These are phyloP conservation scores for Penicillium sp. DNA, from an alignment of 2,329 filamentous ascomycete species.

Conservation along the genomic window DNA sequence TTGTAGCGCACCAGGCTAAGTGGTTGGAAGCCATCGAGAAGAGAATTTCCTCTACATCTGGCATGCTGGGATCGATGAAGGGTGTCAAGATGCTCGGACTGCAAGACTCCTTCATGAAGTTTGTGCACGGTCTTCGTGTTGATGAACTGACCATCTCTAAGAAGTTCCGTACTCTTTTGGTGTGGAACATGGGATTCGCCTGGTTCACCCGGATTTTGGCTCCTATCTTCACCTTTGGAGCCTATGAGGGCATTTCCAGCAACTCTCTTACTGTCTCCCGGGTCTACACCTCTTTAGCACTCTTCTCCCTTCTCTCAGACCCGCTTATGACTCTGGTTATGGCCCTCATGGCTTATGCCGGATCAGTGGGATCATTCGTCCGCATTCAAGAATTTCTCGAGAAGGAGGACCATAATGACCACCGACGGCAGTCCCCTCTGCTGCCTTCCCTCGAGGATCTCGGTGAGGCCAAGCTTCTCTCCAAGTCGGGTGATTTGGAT, in stretches of 20 bases:
- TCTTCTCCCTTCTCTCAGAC: conserved; percentile 49
- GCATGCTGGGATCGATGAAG: conserved; percentile 53
- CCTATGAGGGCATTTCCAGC: conserved; percentile 44
- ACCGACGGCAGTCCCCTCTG: conserved; percentile 12
- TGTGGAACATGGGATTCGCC: conserved; percentile 43
- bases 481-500: conserved; percentile 25
- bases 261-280: conserved; percentile 43
- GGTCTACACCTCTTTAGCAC: conserved; percentile 49
- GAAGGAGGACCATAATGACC: conserved; percentile 32
- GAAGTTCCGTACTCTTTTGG: conserved; percentile 42
- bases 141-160: conserved; percentile 45
- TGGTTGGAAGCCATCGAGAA: conserved; percentile 55
- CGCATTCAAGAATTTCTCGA: conserved; percentile 49
- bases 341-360: conserved; percentile 46
- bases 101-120: conserved; percentile 40
- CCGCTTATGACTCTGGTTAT: conserved; percentile 49
- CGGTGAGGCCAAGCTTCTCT: conserved; percentile 19
- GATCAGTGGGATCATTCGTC: conserved; percentile 47
- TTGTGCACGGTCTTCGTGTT: conserved; percentile 40
- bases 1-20: conserved; percentile 41
- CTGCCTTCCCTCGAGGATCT: conserved; percentile 18
- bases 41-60: conserved; percentile 50
- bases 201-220: conserved; percentile 44
- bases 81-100: conserved; percentile 54
- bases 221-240: conserved; percentile 48